Percentiles rank a stretch among this genome's conserved stretches.
Evolutionary conservation across 2,329 filamentous ascomycete species (phyloP).

Genomic region (Aspergillus costaricaensis): DNA sequence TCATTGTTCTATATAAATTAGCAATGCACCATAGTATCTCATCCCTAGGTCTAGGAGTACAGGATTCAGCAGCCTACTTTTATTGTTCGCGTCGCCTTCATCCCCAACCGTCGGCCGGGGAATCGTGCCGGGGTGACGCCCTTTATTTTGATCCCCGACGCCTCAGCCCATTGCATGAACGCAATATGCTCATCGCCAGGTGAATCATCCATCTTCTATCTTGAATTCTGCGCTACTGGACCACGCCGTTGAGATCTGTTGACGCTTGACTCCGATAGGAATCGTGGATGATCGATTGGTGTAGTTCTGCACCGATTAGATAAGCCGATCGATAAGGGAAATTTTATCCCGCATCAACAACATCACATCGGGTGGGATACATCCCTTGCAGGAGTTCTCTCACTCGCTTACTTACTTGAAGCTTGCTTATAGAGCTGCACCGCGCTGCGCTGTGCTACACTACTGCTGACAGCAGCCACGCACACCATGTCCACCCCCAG

Average conservation of each 20-base stretch:
- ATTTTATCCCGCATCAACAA: background rate
- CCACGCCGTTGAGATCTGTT: background rate
- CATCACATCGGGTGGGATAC: background rate
- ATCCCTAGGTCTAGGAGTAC: too few species aligned
- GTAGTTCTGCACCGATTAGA: conserved; percentile 8
- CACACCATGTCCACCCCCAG: background rate
- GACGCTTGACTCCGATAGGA: background rate
- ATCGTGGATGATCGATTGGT: background rate
- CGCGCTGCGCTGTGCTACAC: background rate
- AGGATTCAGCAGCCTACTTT: conserved; percentile 49
- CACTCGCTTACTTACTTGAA: background rate
- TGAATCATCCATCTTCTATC: conserved; percentile 8
- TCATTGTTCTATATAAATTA: conserved; percentile 53
- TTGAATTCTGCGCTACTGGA: background rate
- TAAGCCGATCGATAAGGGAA: conserved; percentile 2
- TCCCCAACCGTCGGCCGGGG: conserved; percentile 73
- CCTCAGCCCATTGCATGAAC: conserved; percentile 67
- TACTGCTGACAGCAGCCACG: too few species aligned
- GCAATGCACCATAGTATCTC: background rate
- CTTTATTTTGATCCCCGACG: conserved; percentile 65
- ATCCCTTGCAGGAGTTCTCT: background rate
- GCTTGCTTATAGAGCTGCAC: background rate
- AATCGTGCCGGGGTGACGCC: conserved; percentile 67
- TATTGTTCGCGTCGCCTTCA: conserved; percentile 67
- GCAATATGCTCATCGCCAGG: conserved; percentile 38